phyloP scores from a whole-genome alignment of 176 grass and related monocot species.

The Zoysia pacifica region DNA sequence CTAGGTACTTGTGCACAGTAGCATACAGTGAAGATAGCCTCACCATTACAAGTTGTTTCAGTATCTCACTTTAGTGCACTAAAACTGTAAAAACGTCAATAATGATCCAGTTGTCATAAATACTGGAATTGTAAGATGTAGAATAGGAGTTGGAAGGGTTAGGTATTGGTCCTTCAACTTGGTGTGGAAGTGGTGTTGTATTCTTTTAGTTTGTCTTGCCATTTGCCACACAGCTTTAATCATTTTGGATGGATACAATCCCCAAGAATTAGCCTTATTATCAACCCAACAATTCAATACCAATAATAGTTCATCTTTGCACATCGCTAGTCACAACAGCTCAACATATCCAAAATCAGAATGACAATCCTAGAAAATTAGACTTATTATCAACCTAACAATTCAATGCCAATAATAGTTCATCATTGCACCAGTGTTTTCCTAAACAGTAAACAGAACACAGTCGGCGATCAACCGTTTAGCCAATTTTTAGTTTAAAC shows the following conservation, averaged over 20 bases:
- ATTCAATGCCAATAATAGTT: too few relatives aligned
- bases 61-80: background rate
- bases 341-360: background rate
- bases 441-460: too few relatives aligned
- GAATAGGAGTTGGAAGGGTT: constrained; percentile 9
- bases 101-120: background rate
- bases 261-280: background rate
- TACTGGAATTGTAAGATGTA: background rate
- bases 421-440: too few relatives aligned
- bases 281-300: background rate
- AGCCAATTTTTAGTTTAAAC: too few relatives aligned
- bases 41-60: background rate
- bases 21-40: background rate
- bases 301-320: constrained; percentile 7
- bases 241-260: background rate
- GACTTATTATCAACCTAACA: too few relatives aligned
- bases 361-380: background rate
- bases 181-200: background rate
- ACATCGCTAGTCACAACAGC: background rate
- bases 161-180: constrained; percentile 12
- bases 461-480: too few relatives aligned
- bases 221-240: background rate
- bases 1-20: background rate
- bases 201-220: background rate
- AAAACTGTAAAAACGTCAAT: background rate